Evolutionary conservation across 208 protist species (phyloP), one percentile per base, ranked within the genome.

Genomic region (Leptomonas seymouri): DNA sequence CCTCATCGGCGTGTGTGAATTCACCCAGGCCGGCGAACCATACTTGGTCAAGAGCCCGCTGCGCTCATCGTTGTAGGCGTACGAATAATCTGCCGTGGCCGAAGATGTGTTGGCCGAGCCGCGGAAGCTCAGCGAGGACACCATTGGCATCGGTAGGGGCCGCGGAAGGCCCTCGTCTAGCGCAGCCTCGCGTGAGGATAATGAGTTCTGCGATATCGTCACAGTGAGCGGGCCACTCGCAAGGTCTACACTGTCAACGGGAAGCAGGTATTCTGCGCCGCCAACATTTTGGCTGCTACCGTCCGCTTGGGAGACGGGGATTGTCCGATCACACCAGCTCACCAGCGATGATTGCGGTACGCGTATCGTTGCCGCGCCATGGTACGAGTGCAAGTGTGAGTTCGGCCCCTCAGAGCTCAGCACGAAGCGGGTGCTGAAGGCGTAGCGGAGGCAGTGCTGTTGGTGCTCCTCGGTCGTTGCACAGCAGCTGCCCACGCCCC

Each of bases 341-440:
- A 34, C 44, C 42, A 48, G 55, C 4, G 61, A 72, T 20, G 42
- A 58, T 34, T 49, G 68, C 30, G 75, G 72, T 39, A 57, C 18
- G 55, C 68, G 34, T n/a, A 85, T 71, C 45, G 49, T 71, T 9
- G 68, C 70, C 21, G 51, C 34, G 16, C 81, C 85, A 65, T 74
- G 83, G 69, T 84, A 91, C 36, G 70, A 76, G 56, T 81, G 76
- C 53, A 91, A 54, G 50, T 88, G 83, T 6, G 82, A 76, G 51
- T 91, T 91, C 8, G 86, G 86, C 7, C 86, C 86, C 44, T 91
- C 86, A 4, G 82, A 86, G 42, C 78, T 72, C 16, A 91, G 67
- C 49, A 71, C 61, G 27, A 82, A 16, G 20, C 59, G 59, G 15
- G 69, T 61, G 59, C 53, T 16, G 25, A 54, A 58, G 16, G 74